phyloP scores from a whole-genome alignment of 1,284 basidiomycete genomes.

The Rhodotorula sp. region DNA sequence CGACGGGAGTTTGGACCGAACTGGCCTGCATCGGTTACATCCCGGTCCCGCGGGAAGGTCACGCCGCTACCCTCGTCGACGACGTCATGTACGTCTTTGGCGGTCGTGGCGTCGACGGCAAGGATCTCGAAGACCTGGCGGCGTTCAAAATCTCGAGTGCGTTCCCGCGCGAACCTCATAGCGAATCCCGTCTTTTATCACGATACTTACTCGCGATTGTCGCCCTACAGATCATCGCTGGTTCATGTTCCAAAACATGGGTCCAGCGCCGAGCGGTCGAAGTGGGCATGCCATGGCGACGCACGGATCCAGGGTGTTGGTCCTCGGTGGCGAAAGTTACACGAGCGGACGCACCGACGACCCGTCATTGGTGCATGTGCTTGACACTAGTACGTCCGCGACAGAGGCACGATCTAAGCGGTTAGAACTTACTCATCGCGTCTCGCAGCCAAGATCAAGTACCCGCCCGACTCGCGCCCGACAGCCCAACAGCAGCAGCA shows the following conservation, averaged over 20 bases:
- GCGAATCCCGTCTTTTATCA: too few relatives aligned
- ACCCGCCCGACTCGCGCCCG: constrained; percentile 65
- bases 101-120: constrained; percentile 93
- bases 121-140: constrained; percentile 90
- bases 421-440: too few relatives aligned
- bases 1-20: constrained; percentile 82
- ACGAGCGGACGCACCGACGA: constrained; percentile 58
- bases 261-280: constrained; percentile 82
- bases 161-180: constrained; percentile 47
- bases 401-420: too few relatives aligned
- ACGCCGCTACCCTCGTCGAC: constrained; percentile 93
- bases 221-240: constrained; percentile 60
- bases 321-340: constrained; percentile 91
- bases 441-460: constrained; percentile 83
- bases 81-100: constrained; percentile 99
- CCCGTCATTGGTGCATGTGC: constrained; percentile 76
- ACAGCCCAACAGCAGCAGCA: constrained; percentile 1
- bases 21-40: constrained; percentile 97
- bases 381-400: constrained; percentile 79
- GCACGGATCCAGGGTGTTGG: constrained; percentile 81
- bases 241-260: constrained; percentile 99
- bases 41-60: constrained; percentile 92
- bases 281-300: constrained; percentile 95
- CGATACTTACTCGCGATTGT: background rate
- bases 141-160: constrained; percentile 95